These are phyloP conservation scores for Claviceps humidiphila DNA, from an alignment of 2,329 filamentous ascomycete species.

Conservation along the genomic window DNA sequence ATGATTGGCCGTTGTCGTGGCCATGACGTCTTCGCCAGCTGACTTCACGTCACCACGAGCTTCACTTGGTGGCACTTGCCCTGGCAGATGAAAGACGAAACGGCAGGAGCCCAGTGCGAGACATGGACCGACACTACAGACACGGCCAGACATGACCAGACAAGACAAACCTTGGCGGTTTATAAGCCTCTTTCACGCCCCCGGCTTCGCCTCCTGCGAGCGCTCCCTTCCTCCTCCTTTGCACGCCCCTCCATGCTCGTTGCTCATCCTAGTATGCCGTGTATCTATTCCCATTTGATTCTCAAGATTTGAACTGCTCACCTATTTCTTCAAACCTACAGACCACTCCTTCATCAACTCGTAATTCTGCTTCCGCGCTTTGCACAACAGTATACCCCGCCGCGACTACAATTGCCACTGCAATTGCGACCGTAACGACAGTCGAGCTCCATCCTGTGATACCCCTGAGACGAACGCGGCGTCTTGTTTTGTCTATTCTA, in stretches of 20 bases:
- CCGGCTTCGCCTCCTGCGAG: not conserved
- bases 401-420: constrained; percentile 9
- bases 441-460: constrained; percentile 15
- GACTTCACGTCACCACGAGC: constrained; percentile 9
- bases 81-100: too few species aligned
- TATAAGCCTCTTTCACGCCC: constrained; percentile 2
- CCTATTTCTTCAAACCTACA: too few species aligned
- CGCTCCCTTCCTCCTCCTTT: constrained; percentile 3
- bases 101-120: not conserved
- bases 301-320: too few species aligned
- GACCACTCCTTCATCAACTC: not conserved
- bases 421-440: not conserved
- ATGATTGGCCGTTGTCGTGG: constrained; percentile 3
- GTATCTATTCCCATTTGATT: constrained; percentile 3
- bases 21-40: constrained; percentile 22
- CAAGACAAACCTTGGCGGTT: not conserved
- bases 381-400: constrained; percentile 8
- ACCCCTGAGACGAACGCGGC: constrained; percentile 10
- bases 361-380: constrained; percentile 3
- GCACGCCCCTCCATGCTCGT: constrained; percentile 1
- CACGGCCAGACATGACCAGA: not conserved
- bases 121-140: not conserved
- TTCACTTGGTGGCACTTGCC: constrained; percentile 3
- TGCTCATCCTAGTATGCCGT: too few species aligned
- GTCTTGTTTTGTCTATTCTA: not conserved